Conservation (phyloP, 2,329 filamentous ascomycete species). For the Colletotrichum orchidophilum region DNA sequence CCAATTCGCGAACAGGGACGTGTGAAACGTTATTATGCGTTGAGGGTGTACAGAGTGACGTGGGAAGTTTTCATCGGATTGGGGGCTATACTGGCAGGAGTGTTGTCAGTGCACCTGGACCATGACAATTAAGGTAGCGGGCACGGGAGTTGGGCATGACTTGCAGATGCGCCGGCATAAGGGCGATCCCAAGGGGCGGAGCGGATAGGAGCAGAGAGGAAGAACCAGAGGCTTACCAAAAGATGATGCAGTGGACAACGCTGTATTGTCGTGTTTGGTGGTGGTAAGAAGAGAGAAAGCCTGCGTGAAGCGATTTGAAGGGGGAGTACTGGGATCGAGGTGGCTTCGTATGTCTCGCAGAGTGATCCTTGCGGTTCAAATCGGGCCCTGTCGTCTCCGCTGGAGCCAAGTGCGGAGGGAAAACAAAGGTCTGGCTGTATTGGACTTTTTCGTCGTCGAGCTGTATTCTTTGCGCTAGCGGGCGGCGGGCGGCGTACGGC, state of each 20-base stretch:
- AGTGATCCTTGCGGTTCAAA: slow-evolving; percentile 5
- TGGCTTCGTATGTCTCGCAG: slow-evolving; percentile 21
- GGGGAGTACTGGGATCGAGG: slow-evolving; percentile 6
- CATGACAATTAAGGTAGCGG: slow-evolving; percentile 18
- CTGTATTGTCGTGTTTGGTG: slow-evolving; percentile 11
- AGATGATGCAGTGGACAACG: background rate
- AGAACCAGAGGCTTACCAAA: slow-evolving; percentile 11
- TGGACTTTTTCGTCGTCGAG: slow-evolving; percentile 22
- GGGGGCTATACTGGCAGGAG: slow-evolving; percentile 13
- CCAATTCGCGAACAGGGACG: slow-evolving; percentile 23
- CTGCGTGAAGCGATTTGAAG: slow-evolving; percentile 10
- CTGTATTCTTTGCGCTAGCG: slow-evolving; percentile 33
- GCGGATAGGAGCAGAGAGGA: slow-evolving; percentile 14
- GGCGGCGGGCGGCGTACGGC: slow-evolving; percentile 17
- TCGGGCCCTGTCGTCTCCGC: slow-evolving; percentile 6
- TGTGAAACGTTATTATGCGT: slow-evolving; percentile 43
- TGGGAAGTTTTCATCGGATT: slow-evolving; percentile 31
- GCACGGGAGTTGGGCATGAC: slow-evolving; percentile 23
- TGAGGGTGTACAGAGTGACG: slow-evolving; percentile 24
- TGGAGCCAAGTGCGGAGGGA: slow-evolving; percentile 24
- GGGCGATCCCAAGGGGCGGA: slow-evolving; percentile 9
- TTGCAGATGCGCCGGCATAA: slow-evolving; percentile 20
- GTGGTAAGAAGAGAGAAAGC: background rate
- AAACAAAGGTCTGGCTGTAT: slow-evolving; percentile 30
- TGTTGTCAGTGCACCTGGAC: slow-evolving; percentile 32